A percentile compares a stretch with the other conserved stretches of the same genome.
Conservation (phyloP, 495 filamentous ascomycete species). For the Hyaloscypha variabilis region DNA sequence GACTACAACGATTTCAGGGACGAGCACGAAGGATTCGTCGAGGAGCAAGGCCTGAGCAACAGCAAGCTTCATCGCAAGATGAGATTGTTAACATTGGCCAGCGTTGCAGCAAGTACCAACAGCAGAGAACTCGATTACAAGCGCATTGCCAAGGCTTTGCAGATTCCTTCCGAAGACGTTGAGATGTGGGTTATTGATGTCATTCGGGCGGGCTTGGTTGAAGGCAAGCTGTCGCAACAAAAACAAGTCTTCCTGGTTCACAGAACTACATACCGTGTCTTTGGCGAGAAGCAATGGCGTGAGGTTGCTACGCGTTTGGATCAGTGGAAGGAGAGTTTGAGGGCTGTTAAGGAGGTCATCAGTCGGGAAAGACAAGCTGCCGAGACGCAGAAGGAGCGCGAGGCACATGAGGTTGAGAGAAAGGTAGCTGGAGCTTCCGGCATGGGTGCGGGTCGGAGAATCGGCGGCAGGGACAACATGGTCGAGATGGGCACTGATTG, state of each 20-base stretch:
- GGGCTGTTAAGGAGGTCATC: constrained; percentile 73
- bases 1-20: constrained; percentile 94
- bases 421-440: constrained; percentile 49
- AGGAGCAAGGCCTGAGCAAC: constrained; percentile 67
- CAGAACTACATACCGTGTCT: constrained; percentile 90
- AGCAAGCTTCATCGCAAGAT: constrained; percentile 80
- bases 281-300: constrained; percentile 97
- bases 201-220: constrained; percentile 90
- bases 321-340: constrained; percentile 81
- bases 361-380: constrained; percentile 74
- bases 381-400: constrained; percentile 59
- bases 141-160: constrained; percentile 77
- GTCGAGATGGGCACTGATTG: constrained; percentile 37
- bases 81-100: constrained; percentile 90
- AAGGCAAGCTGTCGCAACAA: constrained; percentile 91
- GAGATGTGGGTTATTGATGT: constrained; percentile 99
- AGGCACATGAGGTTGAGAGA: constrained; percentile 58
- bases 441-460: constrained; percentile 37
- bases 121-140: constrained; percentile 84
- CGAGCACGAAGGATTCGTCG: constrained; percentile 77
- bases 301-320: constrained; percentile 88
- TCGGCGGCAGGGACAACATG: constrained; percentile 31
- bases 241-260: constrained; percentile 93
- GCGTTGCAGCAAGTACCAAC: constrained; percentile 78
- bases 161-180: constrained; percentile 79